A percentile compares a stretch with the other conserved stretches of the same genome.
Evolutionary conservation across 2,329 filamentous ascomycete species (phyloP).

Genomic region (Cercospora berteroae): DNA sequence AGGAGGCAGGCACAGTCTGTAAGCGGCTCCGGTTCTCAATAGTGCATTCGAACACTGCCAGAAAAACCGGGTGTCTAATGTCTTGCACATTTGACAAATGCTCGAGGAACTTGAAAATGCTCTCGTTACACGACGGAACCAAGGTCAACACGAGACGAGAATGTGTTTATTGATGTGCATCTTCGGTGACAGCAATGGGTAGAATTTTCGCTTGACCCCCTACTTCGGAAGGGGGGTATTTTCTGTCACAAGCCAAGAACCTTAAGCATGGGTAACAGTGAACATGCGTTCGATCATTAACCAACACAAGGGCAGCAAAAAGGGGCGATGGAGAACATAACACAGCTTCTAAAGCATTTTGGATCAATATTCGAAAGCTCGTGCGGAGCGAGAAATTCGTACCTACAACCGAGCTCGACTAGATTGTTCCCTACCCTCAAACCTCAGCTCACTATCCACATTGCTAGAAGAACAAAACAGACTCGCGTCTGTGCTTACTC

Average conservation of each 20-base stretch:
- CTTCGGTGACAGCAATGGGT: not conserved
- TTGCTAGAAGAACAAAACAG: no score
- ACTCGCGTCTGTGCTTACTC: conserved; percentile 7
- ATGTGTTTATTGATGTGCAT: not conserved
- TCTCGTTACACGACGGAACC: not conserved
- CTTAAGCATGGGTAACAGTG: not conserved
- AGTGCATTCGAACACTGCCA: no score
- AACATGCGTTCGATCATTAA: not conserved
- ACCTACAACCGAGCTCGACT: not conserved
- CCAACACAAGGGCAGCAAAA: not conserved
- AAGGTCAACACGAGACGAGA: not conserved
- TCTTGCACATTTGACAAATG: not conserved
- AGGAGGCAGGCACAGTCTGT: not conserved
- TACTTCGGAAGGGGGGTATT: no score
- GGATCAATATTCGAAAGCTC: not conserved
- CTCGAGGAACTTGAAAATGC: not conserved
- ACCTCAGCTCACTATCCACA: not conserved
- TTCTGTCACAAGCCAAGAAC: no score
- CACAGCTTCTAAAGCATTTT: no score
- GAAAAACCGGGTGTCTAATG: no score
- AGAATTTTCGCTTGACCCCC: no score
- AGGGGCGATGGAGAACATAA: no score
- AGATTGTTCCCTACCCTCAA: not conserved
- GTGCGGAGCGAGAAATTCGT: not conserved
- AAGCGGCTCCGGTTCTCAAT: no score